A percentile compares a stretch with the other conserved stretches of the same genome.
These are phyloP conservation scores for Exophiala sideris DNA, from an alignment of 2,329 filamentous ascomycete genomes.

Conservation along the genomic window DNA sequence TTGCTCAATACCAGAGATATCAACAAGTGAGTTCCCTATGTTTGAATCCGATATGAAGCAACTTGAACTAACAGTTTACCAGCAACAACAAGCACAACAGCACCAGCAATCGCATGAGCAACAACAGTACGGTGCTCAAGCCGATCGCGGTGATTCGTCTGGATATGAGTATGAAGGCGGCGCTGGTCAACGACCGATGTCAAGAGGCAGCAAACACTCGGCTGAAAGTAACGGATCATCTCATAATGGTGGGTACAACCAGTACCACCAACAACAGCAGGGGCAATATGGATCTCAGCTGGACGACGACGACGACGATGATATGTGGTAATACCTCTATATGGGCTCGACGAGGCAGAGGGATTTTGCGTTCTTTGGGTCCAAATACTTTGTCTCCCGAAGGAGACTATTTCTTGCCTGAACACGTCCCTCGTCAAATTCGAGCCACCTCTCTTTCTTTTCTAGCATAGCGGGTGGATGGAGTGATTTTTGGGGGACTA, in stretches of 20 bases:
- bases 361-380: background rate
- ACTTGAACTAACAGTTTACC: constrained; percentile 14
- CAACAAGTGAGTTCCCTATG: constrained; percentile 40
- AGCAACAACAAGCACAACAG: constrained; percentile 31
- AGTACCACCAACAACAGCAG: constrained; percentile 32
- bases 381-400: background rate
- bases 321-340: constrained; percentile 45
- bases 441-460: constrained; percentile 1
- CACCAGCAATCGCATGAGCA: constrained; percentile 27
- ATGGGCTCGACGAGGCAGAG: no score
- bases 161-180: constrained; percentile 51
- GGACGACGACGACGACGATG: constrained; percentile 45
- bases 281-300: constrained; percentile 42
- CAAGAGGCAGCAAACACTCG: constrained; percentile 37
- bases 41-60: background rate
- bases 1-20: constrained; percentile 45
- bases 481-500: background rate
- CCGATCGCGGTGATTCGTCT: constrained; percentile 47
- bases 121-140: constrained; percentile 12
- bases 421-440: background rate
- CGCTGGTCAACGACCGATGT: constrained; percentile 36
- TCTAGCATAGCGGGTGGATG: constrained; percentile 20
- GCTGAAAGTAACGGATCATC: constrained; percentile 36
- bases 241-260: constrained; percentile 31
- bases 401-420: constrained; percentile 3